phyloP scores from a whole-genome alignment of 2,329 filamentous ascomycete genomes.

The Simplicillium sp. region DNA sequence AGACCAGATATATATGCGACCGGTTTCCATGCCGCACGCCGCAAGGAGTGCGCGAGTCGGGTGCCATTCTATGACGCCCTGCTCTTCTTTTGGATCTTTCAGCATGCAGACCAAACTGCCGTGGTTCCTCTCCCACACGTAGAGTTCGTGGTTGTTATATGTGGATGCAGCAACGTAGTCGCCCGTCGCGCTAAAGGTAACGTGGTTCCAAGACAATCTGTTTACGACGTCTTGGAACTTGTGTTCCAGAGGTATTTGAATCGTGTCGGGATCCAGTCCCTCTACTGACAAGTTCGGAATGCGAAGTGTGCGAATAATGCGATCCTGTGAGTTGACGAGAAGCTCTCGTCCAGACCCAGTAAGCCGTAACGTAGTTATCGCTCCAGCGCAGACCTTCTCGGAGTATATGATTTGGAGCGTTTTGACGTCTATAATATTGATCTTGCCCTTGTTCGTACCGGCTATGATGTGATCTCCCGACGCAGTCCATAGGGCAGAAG shows the following conservation, averaged over 20 bases:
- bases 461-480: conserved; percentile 82
- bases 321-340: conserved; percentile 86
- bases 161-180: conserved; percentile 96
- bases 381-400: conserved; percentile 75
- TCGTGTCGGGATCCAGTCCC: conserved; percentile 71
- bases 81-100: conserved; percentile 92
- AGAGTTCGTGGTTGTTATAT: conserved; percentile 97
- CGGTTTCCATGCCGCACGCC: conserved; percentile 86
- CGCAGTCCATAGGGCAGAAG: conserved; percentile 79
- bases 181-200: conserved; percentile 85
- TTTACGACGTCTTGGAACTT: conserved; percentile 99
- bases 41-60: conserved; percentile 78
- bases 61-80: conserved; percentile 96
- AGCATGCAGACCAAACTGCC: conserved; percentile 94
- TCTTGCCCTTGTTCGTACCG: conserved; percentile 89
- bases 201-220: conserved; percentile 90
- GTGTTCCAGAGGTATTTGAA: conserved; percentile 87
- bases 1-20: conserved; percentile 91
- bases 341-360: conserved; percentile 75
- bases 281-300: conserved; percentile 66
- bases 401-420: conserved; percentile 81
- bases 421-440: conserved; percentile 86
- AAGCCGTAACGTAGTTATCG: conserved; percentile 79
- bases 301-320: conserved; percentile 87
- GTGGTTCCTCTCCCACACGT: conserved; percentile 92